Conservation (phyloP, 352 stramenopile genomes). For the Pythium vanterpoolii region DNA sequence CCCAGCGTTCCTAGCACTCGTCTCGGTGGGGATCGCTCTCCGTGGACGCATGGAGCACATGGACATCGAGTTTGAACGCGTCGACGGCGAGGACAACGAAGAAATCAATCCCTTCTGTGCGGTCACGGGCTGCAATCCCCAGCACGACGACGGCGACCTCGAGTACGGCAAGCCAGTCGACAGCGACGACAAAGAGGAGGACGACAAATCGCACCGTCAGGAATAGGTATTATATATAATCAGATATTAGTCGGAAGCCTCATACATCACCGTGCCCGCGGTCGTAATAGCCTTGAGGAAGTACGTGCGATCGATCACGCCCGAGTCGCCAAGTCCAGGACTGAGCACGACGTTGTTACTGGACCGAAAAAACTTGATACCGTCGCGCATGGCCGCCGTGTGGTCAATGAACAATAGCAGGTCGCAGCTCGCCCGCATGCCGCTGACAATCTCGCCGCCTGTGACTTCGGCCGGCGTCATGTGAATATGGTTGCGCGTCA, state of each 20-base stretch:
- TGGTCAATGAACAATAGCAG: conserved; percentile 78
- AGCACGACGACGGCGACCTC: conserved; percentile 28
- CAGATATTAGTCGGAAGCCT: neutral
- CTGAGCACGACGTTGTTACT: conserved; percentile 85
- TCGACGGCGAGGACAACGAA: conserved; percentile 39
- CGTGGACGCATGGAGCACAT: conserved; percentile 16
- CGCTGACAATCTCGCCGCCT: conserved; percentile 65
- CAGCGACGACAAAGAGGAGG: conserved; percentile 15
- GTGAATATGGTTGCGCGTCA: conserved; percentile 87
- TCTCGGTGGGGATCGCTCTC: conserved; percentile 39
- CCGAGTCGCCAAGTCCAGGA: conserved; percentile 44
- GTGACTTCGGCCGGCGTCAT: conserved; percentile 55
- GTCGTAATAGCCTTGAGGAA: conserved; percentile 55
- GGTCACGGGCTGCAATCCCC: conserved; percentile 19
- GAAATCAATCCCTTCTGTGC: conserved; percentile 79
- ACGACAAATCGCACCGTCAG: conserved; percentile 7
- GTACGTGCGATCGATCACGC: conserved; percentile 50
- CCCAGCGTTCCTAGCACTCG: conserved; percentile 35
- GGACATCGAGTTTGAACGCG: conserved; percentile 29
- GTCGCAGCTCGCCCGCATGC: conserved; percentile 68
- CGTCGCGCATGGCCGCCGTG: conserved; percentile 45
- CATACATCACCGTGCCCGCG: conserved; percentile 51
- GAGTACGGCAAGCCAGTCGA: conserved; percentile 36
- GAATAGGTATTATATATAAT: neutral
- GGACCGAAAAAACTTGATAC: conserved; percentile 81